Base-by-base conservation (phyloP, 2,329 filamentous ascomycete species). In the Ascochyta lentis region DNA sequence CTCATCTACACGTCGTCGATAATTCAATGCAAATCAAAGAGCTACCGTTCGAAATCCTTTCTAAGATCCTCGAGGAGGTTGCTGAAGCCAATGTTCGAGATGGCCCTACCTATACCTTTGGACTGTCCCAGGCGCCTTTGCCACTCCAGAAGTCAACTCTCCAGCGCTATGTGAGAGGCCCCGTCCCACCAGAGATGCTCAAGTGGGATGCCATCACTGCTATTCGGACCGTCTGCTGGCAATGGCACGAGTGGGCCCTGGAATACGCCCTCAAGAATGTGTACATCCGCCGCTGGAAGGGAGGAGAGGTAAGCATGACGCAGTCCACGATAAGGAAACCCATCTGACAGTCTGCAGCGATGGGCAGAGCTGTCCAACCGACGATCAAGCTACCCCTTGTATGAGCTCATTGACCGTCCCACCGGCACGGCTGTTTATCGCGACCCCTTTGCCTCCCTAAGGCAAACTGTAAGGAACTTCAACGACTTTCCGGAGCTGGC, bases 211-310 rank as follows among this genome's bases (percentile, higher is more conserved):
- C 80, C 31, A 80, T 79, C 23, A 70, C 75, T 29, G 72, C 77
- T 15, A 77, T 84, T 46, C 79, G 82, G 38, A 76, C 78, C 13
- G 81, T 82, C 26, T 82, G 79, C 71, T 74, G 74, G 51, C 64
- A 68, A 56, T 84, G 82, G 81, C 82, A 83, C 64, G 75, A 82
- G 47, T 84, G 82, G 82, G 77, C 81, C 19, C 67, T 83, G 57
- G 74, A 76, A 35, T 82, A 82, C 69, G 79, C 81, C 54, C 70
- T 84, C 65, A 78, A 77, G 64, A 78, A 81, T 45, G 70, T 84
- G 47, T 83, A 82, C 61, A 79, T 84, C 58, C 78, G 79, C 38
- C 74, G 77, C 37, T 84, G 82, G 81, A 80, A 79, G 66, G 82
- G 82, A 33, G 72, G 72, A 57, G 72, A 75, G 68, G 72, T 74